Conservation (phyloP, 345 rosid species). For the Carallia brachiata region DNA sequence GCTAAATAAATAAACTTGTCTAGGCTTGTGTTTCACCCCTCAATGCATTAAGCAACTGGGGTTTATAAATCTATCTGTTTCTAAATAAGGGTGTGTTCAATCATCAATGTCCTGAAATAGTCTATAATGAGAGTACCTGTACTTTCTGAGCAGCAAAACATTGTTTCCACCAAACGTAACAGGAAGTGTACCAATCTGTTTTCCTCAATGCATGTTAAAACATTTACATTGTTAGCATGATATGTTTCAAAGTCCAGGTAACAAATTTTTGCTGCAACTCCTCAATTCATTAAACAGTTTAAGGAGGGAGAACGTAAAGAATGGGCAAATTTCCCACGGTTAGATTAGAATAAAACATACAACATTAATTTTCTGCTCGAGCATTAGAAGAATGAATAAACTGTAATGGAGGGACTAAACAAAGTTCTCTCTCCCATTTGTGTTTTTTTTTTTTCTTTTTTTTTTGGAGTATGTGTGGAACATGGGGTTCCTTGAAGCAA, state of each 20-base stretch:
- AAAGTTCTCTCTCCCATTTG: not conserved
- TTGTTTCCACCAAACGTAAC: too few relatives aligned
- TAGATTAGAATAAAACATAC: slow-evolving; percentile 32
- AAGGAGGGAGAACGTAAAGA: not conserved
- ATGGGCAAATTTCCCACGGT: slow-evolving; percentile 22
- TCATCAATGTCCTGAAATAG: too few relatives aligned
- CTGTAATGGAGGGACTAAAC: slow-evolving; percentile 14
- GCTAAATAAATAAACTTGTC: too few relatives aligned
- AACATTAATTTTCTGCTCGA: slow-evolving; percentile 15
- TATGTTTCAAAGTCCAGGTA: slow-evolving; percentile 2
- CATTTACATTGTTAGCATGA: not conserved
- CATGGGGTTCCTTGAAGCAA: not conserved
- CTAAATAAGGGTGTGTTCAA: too few relatives aligned
- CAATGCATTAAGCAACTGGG: too few relatives aligned
- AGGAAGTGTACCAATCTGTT: too few relatives aligned
- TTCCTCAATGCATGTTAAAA: too few relatives aligned
- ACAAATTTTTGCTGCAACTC: slow-evolving; percentile 7
- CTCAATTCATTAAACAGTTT: slow-evolving; percentile 5
- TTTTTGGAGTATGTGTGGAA: not conserved
- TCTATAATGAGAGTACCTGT: too few relatives aligned
- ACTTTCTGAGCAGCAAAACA: too few relatives aligned
- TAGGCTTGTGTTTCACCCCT: too few relatives aligned
- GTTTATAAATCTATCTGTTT: too few relatives aligned
- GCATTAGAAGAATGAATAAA: slow-evolving; percentile 14
- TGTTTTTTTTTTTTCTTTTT: not conserved